Evolutionary conservation across 441 rosid species (phyloP).

Genomic region (Pelargonium citronellum): DNA sequence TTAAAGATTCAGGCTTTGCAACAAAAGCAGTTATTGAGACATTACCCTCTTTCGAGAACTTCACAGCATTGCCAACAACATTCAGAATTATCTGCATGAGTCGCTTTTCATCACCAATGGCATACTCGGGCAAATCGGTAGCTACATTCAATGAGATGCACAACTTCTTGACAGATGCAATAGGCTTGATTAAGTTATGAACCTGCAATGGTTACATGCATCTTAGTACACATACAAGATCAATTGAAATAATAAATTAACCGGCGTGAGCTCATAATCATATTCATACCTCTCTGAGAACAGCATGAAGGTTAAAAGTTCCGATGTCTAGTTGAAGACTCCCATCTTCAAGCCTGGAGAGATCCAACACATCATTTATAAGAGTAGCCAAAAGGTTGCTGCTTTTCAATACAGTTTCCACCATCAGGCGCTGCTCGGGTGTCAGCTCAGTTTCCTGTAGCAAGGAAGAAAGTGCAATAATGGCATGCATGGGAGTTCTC

Average conservation of each 20-base stretch:
- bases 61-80: slow-evolving; percentile 90
- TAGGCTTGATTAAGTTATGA: slow-evolving; percentile 76
- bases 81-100: slow-evolving; percentile 77
- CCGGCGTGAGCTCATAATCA: neutral
- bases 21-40: slow-evolving; percentile 63
- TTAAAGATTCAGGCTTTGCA: slow-evolving; percentile 56
- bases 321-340: slow-evolving; percentile 79
- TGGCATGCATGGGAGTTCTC: slow-evolving; percentile 98
- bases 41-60: slow-evolving; percentile 84
- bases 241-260: neutral
- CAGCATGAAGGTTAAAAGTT: slow-evolving; percentile 59
- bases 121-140: slow-evolving; percentile 79
- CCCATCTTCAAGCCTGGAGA: slow-evolving; percentile 97
- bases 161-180: slow-evolving; percentile 81
- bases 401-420: slow-evolving; percentile 89
- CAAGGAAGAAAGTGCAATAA: slow-evolving; percentile 88
- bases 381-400: slow-evolving; percentile 84
- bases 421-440: slow-evolving; percentile 92
- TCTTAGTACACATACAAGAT: slow-evolving; percentile 10
- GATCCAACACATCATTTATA: slow-evolving; percentile 92
- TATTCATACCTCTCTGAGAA: slow-evolving; percentile 60
- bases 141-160: slow-evolving; percentile 60
- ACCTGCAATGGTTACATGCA: slow-evolving; percentile 46
- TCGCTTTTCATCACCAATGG: slow-evolving; percentile 87
- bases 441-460: slow-evolving; percentile 95